These are phyloP conservation scores for Starmerella bombicola DNA, from an alignment of 805 yeast species.

Conservation along the genomic window DNA sequence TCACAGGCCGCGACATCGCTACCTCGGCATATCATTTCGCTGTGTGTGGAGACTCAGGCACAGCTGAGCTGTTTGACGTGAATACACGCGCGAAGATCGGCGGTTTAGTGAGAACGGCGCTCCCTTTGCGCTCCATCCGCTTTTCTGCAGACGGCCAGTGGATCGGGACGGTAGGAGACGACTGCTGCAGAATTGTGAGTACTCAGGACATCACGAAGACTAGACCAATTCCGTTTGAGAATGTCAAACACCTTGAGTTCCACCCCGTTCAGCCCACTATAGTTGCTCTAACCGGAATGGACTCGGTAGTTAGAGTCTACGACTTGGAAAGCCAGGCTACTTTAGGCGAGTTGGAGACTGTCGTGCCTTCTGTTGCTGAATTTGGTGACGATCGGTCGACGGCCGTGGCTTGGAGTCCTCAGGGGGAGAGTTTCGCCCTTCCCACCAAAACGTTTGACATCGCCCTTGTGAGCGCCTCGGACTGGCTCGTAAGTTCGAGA, in stretches of 20 bases:
- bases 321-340: conserved; percentile 18
- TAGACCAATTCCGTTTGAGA: conserved; percentile 35
- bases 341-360: conserved; percentile 22
- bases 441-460: conserved; percentile 38
- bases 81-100: conserved; percentile 17
- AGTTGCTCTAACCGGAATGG: conserved; percentile 26
- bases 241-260: conserved; percentile 38
- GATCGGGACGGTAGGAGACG: conserved; percentile 30
- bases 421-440: conserved; percentile 56
- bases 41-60: conserved; percentile 36
- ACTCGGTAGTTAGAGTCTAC: conserved; percentile 28
- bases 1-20: conserved; percentile 23
- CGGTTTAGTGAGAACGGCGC: conserved; percentile 23
- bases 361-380: conserved; percentile 24
- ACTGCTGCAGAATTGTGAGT: conserved; percentile 25
- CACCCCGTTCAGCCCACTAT: conserved; percentile 24
- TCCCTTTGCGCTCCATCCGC: conserved; percentile 28
- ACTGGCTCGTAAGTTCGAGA: conserved; percentile 22
- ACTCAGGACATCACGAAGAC: conserved; percentile 29
- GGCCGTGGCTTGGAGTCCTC: conserved; percentile 55
- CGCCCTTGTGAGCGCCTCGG: conserved; percentile 22
- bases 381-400: conserved; percentile 37
- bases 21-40: conserved; percentile 27
- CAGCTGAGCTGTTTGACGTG: conserved; percentile 25
- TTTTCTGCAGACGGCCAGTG: conserved; percentile 30